Evolutionary conservation across 225 moss, liverwort and hornwort genomes (phyloP).

Genomic region (Bryum argenteum): DNA sequence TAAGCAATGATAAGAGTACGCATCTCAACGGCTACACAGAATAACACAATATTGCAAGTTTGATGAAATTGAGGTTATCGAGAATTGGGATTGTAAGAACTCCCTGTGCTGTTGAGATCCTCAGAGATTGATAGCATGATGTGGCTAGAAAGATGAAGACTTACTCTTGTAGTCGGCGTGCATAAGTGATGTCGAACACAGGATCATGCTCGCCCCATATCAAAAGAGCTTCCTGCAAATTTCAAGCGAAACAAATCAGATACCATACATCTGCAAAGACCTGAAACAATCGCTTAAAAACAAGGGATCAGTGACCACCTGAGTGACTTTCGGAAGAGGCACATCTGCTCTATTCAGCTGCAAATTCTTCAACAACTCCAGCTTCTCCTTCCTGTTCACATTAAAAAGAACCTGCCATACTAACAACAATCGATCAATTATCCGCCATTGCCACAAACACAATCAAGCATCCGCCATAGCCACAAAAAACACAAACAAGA

Average conservation of each 20-base stretch:
- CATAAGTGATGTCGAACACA: constrained; percentile 65
- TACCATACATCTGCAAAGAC: too few relatives aligned
- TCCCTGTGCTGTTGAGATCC: too few relatives aligned
- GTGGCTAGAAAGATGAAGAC: constrained; percentile 18
- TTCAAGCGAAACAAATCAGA: not conserved
- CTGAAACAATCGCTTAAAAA: too few relatives aligned
- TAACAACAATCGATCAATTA: constrained; percentile 3
- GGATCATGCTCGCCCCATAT: constrained; percentile 82
- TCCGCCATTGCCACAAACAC: not conserved
- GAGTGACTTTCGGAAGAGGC: constrained; percentile 61
- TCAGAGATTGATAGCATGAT: too few relatives aligned
- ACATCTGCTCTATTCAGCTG: constrained; percentile 66
- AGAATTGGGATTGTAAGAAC: too few relatives aligned
- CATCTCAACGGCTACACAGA: too few relatives aligned
- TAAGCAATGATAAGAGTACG: too few relatives aligned
- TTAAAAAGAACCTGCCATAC: constrained; percentile 52
- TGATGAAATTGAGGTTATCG: too few relatives aligned
- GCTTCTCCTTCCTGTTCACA: constrained; percentile 65
- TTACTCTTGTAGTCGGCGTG: constrained; percentile 73
- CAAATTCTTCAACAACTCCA: constrained; percentile 65
- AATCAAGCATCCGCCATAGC: not conserved
- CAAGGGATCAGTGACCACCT: constrained; percentile 53
- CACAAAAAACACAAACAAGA: not conserved
- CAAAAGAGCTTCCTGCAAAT: constrained; percentile 70
- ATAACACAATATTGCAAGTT: too few relatives aligned